Evolutionary conservation across 2,329 filamentous ascomycete species (phyloP).

Genomic region (Anthostomella pinea): DNA sequence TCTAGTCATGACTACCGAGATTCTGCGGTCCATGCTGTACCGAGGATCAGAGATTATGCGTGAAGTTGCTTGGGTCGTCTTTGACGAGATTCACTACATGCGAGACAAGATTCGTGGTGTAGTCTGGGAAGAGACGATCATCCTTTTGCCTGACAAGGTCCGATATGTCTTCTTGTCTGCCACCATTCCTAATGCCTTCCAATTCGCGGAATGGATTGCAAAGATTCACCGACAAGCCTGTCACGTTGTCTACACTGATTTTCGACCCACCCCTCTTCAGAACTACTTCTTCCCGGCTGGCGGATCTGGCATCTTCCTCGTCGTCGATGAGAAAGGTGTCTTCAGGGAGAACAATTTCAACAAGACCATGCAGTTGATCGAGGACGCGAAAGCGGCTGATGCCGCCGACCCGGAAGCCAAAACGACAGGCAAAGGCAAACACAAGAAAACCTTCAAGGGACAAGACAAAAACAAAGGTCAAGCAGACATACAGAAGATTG

Average conservation of each 20-base stretch:
- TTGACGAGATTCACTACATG: constrained; percentile 99
- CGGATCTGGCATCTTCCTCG: constrained; percentile 85
- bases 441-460: constrained; percentile 89
- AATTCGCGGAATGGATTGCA: constrained; percentile 98
- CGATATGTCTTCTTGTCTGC: constrained; percentile 97
- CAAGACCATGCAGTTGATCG: constrained; percentile 87
- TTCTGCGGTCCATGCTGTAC: constrained; percentile 97
- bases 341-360: constrained; percentile 98
- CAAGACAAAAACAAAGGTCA: constrained; percentile 66
- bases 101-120: constrained; percentile 92
- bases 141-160: constrained; percentile 95
- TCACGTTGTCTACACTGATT: constrained; percentile 98
- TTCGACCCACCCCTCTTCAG: constrained; percentile 91
- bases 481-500: constrained; percentile 93
- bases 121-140: constrained; percentile 99
- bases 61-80: constrained; percentile 97
- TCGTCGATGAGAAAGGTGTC: constrained; percentile 94
- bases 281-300: constrained; percentile 97
- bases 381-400: constrained; percentile 83
- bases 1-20: constrained; percentile 98
- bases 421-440: constrained; percentile 81
- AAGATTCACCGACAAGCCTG: constrained; percentile 98
- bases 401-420: constrained; percentile 76
- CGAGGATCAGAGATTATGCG: constrained; percentile 98
- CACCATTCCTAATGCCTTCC: constrained; percentile 97